Conservation (phyloP, 768 basidiomycete species). For the Dentipellis sp. region DNA sequence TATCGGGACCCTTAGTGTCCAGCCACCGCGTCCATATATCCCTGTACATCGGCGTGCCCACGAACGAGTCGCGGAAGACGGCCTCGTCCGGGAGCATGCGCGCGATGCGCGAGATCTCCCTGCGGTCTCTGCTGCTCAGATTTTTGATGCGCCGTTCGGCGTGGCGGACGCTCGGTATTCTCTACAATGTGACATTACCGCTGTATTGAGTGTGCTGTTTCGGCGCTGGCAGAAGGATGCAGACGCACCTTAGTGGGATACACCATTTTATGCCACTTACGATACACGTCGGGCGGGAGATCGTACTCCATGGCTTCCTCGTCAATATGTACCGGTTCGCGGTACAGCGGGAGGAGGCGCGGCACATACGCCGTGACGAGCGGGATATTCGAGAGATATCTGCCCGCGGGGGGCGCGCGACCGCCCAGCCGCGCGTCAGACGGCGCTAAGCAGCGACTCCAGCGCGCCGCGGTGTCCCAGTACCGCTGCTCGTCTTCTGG, state of each 20-base stretch:
- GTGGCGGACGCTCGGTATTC: conserved; percentile 26
- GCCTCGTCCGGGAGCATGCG: conserved; percentile 28
- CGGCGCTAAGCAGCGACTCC: conserved; percentile 16
- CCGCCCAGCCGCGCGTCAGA: conserved; percentile 8
- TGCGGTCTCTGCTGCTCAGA: conserved; percentile 28
- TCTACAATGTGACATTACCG: conserved; percentile 16
- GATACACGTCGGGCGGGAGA: conserved; percentile 27
- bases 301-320: conserved; percentile 17
- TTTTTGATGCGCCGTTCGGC: conserved; percentile 25
- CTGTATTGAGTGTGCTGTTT: not conserved
- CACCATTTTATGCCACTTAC: conserved; percentile 41
- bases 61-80: conserved; percentile 20
- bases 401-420: not conserved
- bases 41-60: conserved; percentile 22
- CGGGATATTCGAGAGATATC: conserved; percentile 2
- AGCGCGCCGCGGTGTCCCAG: conserved; percentile 22
- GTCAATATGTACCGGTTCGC: conserved; percentile 14
- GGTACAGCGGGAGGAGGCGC: conserved; percentile 30
- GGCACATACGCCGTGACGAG: conserved; percentile 26
- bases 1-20: conserved; percentile 23
- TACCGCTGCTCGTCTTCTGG: conserved; percentile 21
- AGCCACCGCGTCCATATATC: conserved; percentile 33
- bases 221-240: not conserved
- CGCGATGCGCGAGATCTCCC: conserved; percentile 33
- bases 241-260: conserved; percentile 29